These are phyloP conservation scores for Lachancea fermentati DNA, from an alignment of 805 yeast species.

Conservation along the genomic window DNA sequence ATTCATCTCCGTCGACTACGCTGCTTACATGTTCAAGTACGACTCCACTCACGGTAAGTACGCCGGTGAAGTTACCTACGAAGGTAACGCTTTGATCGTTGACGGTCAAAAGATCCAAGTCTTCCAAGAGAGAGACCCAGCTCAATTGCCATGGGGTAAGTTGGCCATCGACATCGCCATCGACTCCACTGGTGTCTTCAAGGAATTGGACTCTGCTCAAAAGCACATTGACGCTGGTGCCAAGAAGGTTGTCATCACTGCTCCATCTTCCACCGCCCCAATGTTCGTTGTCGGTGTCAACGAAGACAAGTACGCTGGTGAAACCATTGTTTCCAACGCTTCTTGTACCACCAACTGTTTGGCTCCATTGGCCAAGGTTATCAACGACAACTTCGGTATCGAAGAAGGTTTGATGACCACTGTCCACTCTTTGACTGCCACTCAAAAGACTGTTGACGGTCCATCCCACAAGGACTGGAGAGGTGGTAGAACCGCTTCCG, in stretches of 20 bases:
- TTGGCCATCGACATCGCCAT: constrained; percentile 56
- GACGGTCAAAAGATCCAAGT: constrained; percentile 47
- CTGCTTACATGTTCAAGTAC: constrained; percentile 70
- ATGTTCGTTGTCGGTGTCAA: constrained; percentile 71
- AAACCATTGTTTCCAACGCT: constrained; percentile 61
- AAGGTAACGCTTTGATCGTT: constrained; percentile 46
- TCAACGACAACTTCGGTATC: constrained; percentile 60
- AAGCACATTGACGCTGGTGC: constrained; percentile 71
- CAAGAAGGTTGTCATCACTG: constrained; percentile 66
- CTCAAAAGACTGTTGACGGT: constrained; percentile 72
- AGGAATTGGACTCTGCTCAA: constrained; percentile 57
- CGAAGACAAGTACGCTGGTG: constrained; percentile 51
- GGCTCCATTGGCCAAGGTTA: constrained; percentile 66
- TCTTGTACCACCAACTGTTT: constrained; percentile 72
- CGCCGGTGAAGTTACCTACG: constrained; percentile 52
- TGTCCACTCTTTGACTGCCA: constrained; percentile 66
- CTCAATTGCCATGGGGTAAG: constrained; percentile 63
- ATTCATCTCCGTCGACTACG: constrained; percentile 60
- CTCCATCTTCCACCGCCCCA: constrained; percentile 68
- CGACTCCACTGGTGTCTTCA: constrained; percentile 72
- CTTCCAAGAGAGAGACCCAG: constrained; percentile 64
- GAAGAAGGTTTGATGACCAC: constrained; percentile 75
- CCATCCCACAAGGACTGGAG: constrained; percentile 77
- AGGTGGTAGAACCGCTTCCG: constrained; percentile 75
- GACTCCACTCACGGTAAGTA: constrained; percentile 66